These are phyloP conservation scores for Xylaria grammica DNA, from an alignment of 495 filamentous ascomycete genomes.

Conservation along the genomic window DNA sequence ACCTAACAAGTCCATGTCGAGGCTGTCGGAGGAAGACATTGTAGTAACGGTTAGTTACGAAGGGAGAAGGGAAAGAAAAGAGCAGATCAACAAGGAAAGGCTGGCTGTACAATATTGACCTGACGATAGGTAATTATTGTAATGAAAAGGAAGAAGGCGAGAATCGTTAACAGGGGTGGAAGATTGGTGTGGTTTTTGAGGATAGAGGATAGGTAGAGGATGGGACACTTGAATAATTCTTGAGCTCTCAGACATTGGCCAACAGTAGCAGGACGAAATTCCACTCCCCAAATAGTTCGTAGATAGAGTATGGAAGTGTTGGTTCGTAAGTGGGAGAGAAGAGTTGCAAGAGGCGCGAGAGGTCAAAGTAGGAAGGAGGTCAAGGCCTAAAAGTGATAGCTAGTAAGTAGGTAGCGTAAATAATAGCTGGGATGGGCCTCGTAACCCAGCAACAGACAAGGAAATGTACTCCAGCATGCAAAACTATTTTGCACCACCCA, in stretches of 20 bases:
- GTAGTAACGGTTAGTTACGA: background rate
- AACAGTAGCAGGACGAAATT: background rate
- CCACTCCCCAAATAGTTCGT: background rate
- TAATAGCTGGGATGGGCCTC: too few relatives aligned
- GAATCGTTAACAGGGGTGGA: background rate
- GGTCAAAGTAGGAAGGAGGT: background rate
- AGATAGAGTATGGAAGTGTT: background rate
- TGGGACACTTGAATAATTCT: background rate
- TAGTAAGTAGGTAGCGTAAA: too few relatives aligned
- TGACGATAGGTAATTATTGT: too few relatives aligned
- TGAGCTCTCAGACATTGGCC: background rate
- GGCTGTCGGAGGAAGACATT: background rate
- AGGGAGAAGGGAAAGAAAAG: background rate
- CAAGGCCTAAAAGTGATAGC: background rate
- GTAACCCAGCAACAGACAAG: too few relatives aligned
- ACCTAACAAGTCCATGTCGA: conserved; percentile 27
- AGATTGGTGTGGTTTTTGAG: background rate
- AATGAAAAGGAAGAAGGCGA: background rate
- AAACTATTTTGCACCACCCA: background rate
- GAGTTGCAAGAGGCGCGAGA: background rate
- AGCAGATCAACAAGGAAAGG: background rate
- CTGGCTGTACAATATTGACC: too few relatives aligned
- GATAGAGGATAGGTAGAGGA: background rate
- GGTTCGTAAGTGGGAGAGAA: background rate
- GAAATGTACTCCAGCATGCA: background rate